phyloP scores from a whole-genome alignment of 2,329 filamentous ascomycete species.

The Cladosporium sp. region DNA sequence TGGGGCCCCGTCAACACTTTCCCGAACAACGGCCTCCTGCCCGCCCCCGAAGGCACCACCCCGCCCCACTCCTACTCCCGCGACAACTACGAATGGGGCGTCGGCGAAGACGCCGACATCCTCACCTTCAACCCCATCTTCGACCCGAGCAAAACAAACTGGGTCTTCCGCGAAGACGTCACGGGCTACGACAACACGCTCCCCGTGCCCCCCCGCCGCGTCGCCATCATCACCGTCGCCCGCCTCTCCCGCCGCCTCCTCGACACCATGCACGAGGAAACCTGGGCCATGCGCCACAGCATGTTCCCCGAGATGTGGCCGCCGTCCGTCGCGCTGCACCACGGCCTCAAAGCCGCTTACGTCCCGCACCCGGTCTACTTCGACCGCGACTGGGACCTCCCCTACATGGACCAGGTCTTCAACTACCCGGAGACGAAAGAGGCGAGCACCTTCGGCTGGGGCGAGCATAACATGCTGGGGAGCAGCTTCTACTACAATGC shows the following conservation, averaged over 20 bases:
- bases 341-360: slow-evolving; percentile 72
- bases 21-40: slow-evolving; percentile 47
- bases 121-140: slow-evolving; percentile 75
- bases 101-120: slow-evolving; percentile 68
- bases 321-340: slow-evolving; percentile 64
- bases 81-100: slow-evolving; percentile 69
- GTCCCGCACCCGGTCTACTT: slow-evolving; percentile 75
- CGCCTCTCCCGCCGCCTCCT: slow-evolving; percentile 66
- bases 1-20: slow-evolving; percentile 55
- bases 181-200: slow-evolving; percentile 57
- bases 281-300: slow-evolving; percentile 61
- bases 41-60: slow-evolving; percentile 54
- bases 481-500: slow-evolving; percentile 48
- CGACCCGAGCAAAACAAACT: slow-evolving; percentile 64
- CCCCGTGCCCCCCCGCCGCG: slow-evolving; percentile 59
- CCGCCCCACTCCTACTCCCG: slow-evolving; percentile 54
- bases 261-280: slow-evolving; percentile 72
- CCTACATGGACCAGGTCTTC: slow-evolving; percentile 42
- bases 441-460: slow-evolving; percentile 46
- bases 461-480: slow-evolving; percentile 46
- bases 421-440: slow-evolving; percentile 42
- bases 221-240: slow-evolving; percentile 72
- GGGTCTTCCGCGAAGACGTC: slow-evolving; percentile 63
- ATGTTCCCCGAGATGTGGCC: slow-evolving; percentile 77
- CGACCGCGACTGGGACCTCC: slow-evolving; percentile 62